A percentile compares a stretch with the other conserved stretches of the same genome.
Evolutionary conservation across 2,329 filamentous ascomycete species (phyloP).

Genomic region (Cladorrhinum sp.): DNA sequence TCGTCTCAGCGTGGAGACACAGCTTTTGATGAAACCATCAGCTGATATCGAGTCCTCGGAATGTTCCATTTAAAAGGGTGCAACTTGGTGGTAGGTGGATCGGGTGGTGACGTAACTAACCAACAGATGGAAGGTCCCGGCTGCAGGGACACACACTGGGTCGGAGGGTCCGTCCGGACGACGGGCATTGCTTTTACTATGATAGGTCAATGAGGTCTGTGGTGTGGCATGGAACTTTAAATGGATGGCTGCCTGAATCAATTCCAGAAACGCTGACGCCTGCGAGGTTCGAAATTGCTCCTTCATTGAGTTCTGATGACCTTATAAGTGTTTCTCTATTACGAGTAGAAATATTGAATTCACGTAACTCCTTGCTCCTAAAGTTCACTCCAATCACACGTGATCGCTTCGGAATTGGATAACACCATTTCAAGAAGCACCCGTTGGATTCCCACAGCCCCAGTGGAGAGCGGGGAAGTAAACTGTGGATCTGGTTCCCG

Average conservation of each 20-base stretch:
- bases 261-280: not conserved
- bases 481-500: constrained; percentile 3
- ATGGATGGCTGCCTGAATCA: not conserved
- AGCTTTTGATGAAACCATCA: not conserved
- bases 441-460: not conserved
- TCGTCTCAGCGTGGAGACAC: not conserved
- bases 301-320: not conserved
- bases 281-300: not conserved
- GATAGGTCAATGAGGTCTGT: not conserved
- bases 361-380: not conserved
- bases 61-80: not conserved
- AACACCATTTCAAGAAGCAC: not conserved
- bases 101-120: not conserved
- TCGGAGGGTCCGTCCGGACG: no score
- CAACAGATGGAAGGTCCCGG: not conserved
- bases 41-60: not conserved
- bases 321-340: not conserved
- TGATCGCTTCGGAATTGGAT: not conserved
- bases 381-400: not conserved
- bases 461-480: not conserved
- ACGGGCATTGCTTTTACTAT: no score
- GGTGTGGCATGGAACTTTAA: not conserved
- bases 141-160: not conserved
- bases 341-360: not conserved
- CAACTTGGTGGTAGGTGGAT: not conserved